Conservation (phyloP, 495 filamentous ascomycete genomes). For the Xylaria curta region DNA sequence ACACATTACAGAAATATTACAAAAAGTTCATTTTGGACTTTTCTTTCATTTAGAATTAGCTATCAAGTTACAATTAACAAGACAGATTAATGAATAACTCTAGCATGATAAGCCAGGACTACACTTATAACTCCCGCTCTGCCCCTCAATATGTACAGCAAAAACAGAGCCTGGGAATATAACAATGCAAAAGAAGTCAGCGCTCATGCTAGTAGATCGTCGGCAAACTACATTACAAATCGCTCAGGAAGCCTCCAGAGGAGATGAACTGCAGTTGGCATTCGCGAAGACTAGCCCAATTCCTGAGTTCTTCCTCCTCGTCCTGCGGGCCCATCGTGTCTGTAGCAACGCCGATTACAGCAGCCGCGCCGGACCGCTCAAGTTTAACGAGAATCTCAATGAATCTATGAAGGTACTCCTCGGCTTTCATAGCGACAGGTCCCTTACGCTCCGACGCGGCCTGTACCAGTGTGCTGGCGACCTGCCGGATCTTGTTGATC, state of each 20-base stretch:
- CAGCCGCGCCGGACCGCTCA: conserved; percentile 57
- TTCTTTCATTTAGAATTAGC: not conserved
- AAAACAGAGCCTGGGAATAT: not conserved
- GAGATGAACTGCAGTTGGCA: conserved; percentile 75
- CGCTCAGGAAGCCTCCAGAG: conserved; percentile 59
- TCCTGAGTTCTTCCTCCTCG: conserved; percentile 73
- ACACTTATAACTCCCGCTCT: conserved; percentile 4
- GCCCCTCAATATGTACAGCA: conserved; percentile 4
- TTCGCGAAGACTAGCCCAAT: conserved; percentile 77
- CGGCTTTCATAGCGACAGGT: conserved; percentile 59
- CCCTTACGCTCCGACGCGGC: conserved; percentile 64
- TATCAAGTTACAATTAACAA: not conserved
- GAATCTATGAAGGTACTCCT: conserved; percentile 71
- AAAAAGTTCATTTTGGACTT: not conserved
- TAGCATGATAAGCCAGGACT: not conserved
- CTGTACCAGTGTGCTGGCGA: conserved; percentile 76
- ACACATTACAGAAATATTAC: not conserved
- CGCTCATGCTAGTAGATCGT: not conserved
- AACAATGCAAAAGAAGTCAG: not conserved
- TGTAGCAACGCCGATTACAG: conserved; percentile 38
- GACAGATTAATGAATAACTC: not conserved
- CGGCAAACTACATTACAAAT: conserved; percentile 21
- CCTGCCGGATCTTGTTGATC: conserved; percentile 72
- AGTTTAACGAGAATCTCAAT: conserved; percentile 73
- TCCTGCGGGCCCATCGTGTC: conserved; percentile 54